phyloP scores from a whole-genome alignment of 169 alveolate genomes.

The Fabrea salina region DNA sequence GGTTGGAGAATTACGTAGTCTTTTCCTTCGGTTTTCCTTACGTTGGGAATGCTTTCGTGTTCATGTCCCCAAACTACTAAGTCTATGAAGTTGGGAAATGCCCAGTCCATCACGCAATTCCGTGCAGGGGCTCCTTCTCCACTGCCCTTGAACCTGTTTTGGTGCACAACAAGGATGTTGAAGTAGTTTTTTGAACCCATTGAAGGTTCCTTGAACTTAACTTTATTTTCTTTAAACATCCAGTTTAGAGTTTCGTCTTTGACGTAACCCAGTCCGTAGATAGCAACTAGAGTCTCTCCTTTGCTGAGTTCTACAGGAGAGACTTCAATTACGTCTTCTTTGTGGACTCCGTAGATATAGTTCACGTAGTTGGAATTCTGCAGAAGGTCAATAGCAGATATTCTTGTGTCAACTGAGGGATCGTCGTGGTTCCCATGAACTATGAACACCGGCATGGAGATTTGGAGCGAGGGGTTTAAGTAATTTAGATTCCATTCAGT shows the following conservation, averaged over 20 bases:
- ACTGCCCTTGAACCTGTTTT: slow-evolving; percentile 89
- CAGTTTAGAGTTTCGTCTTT: slow-evolving; percentile 91
- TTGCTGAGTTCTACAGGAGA: slow-evolving; percentile 88
- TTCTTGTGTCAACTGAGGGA: slow-evolving; percentile 73
- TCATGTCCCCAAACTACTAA: slow-evolving; percentile 96
- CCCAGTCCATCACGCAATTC: slow-evolving; percentile 82
- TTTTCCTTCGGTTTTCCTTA: slow-evolving; percentile 70
- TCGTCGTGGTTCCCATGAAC: slow-evolving; percentile 91
- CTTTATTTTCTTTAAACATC: slow-evolving; percentile 84
- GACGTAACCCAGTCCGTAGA: slow-evolving; percentile 95
- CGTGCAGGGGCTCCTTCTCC: slow-evolving; percentile 81
- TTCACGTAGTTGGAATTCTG: slow-evolving; percentile 82
- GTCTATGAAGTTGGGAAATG: slow-evolving; percentile 87
- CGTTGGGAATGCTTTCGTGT: slow-evolving; percentile 88
- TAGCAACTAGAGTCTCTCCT: slow-evolving; percentile 90
- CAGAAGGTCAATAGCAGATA: slow-evolving; percentile 75
- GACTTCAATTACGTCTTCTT: slow-evolving; percentile 80
- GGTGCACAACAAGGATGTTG: slow-evolving; percentile 93
- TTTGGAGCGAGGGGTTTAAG: slow-evolving; percentile 55
- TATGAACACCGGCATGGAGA: slow-evolving; percentile 76
- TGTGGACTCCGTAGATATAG: slow-evolving; percentile 88
- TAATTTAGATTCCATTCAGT: slow-evolving; percentile 79
- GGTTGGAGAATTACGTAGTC: slow-evolving; percentile 89
- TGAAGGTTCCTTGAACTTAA: slow-evolving; percentile 87
- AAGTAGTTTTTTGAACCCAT: slow-evolving; percentile 73